Evolutionary conservation across 768 basidiomycete species (phyloP).

Genomic region (Rhizopogon sp.): DNA sequence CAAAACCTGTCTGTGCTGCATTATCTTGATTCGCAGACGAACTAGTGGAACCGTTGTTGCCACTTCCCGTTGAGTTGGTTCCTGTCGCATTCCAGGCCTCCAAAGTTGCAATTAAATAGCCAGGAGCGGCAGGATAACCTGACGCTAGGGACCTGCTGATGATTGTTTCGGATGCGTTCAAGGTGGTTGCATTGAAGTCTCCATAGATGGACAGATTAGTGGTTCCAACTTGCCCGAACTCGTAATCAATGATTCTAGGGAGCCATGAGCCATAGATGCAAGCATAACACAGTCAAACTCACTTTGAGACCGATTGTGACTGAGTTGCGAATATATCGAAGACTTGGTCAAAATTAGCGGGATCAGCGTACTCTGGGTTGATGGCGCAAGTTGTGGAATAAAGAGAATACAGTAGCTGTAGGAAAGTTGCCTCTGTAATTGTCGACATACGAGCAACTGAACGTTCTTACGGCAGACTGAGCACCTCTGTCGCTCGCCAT

Average conservation of each 20-base stretch:
- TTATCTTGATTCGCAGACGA: slow-evolving; percentile 7
- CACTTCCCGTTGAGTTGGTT: not conserved
- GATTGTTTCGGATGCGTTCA: slow-evolving; percentile 47
- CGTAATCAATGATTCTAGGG: slow-evolving; percentile 47
- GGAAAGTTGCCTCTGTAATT: not conserved
- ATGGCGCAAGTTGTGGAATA: slow-evolving; percentile 71
- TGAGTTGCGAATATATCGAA: slow-evolving; percentile 78
- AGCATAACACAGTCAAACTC: slow-evolving; percentile 28
- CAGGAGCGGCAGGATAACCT: slow-evolving; percentile 41
- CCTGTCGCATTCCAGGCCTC: slow-evolving; percentile 58
- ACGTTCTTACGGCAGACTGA: slow-evolving; percentile 59
- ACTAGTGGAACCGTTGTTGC: slow-evolving; percentile 14
- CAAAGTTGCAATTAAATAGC: slow-evolving; percentile 70
- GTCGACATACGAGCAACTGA: not conserved
- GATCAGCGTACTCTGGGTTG: slow-evolving; percentile 64
- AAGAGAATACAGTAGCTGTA: slow-evolving; percentile 73
- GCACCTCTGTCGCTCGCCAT: slow-evolving; percentile 77
- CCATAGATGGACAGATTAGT: slow-evolving; percentile 47
- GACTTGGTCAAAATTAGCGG: slow-evolving; percentile 59
- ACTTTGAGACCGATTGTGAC: slow-evolving; percentile 51
- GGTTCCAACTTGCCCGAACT: slow-evolving; percentile 55
- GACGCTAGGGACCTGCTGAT: slow-evolving; percentile 41
- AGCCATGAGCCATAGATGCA: not conserved
- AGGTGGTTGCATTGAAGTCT: slow-evolving; percentile 53
- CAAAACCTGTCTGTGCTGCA: slow-evolving; percentile 52